phyloP scores from a whole-genome alignment of 169 alveolate genomes.

The Plasmodium blacklocki region DNA sequence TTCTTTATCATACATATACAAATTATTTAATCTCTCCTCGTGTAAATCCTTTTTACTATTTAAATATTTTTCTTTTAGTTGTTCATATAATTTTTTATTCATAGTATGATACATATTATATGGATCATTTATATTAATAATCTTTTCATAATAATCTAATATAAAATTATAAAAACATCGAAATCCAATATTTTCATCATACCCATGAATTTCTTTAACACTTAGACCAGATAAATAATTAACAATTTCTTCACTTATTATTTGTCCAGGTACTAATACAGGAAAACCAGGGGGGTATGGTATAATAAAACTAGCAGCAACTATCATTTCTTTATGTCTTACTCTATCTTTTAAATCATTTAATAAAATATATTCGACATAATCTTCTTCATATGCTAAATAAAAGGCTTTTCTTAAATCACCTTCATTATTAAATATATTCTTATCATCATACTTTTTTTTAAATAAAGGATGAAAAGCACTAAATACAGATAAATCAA shows the following conservation, averaged over 20 bases:
- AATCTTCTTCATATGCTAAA: slow-evolving; percentile 79
- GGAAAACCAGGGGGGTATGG: slow-evolving; percentile 84
- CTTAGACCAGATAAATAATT: slow-evolving; percentile 76
- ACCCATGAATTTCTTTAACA: slow-evolving; percentile 81
- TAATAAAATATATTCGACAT: slow-evolving; percentile 65
- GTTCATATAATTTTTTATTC: slow-evolving; percentile 30
- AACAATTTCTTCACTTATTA: slow-evolving; percentile 73
- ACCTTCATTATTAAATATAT: slow-evolving; percentile 75
- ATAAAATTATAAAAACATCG: slow-evolving; percentile 69
- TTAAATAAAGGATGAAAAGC: slow-evolving; percentile 68
- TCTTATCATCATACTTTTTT: slow-evolving; percentile 19
- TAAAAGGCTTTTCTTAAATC: slow-evolving; percentile 79
- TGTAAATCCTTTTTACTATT: slow-evolving; percentile 17
- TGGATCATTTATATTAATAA: slow-evolving; percentile 20
- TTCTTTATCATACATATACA: slow-evolving; percentile 56
- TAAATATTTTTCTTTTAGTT: slow-evolving; percentile 19
- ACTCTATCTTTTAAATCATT: slow-evolving; percentile 47
- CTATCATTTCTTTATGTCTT: slow-evolving; percentile 39
- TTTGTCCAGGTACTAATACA: slow-evolving; percentile 81
- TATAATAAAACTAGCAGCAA: slow-evolving; percentile 79
- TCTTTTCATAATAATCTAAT: slow-evolving; percentile 39
- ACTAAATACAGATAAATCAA: slow-evolving; percentile 66
- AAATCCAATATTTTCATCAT: slow-evolving; percentile 74
- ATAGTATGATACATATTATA: slow-evolving; percentile 39
- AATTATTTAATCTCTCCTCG: background rate